phyloP scores from a whole-genome alignment of 2,329 filamentous ascomycete species.

The Penicillium expansum region DNA sequence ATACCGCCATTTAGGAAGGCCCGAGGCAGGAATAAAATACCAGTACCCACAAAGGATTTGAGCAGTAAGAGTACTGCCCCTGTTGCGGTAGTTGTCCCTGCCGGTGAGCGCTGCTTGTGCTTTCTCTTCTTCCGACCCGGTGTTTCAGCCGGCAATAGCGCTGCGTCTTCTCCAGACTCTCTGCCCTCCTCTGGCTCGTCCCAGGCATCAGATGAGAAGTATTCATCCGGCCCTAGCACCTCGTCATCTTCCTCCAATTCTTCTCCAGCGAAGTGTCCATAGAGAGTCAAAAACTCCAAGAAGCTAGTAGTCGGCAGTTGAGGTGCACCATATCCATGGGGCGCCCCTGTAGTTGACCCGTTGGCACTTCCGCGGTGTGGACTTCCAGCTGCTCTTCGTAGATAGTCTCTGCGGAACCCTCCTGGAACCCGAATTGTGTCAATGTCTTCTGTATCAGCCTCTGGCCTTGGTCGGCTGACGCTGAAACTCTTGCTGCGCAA shows the following conservation, averaged over 20 bases:
- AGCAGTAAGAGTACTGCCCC: constrained; percentile 81
- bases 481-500: constrained; percentile 87
- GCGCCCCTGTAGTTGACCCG: constrained; percentile 38
- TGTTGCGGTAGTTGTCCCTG: constrained; percentile 72
- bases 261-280: constrained; percentile 96
- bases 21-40: constrained; percentile 86
- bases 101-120: constrained; percentile 70
- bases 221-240: constrained; percentile 79
- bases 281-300: constrained; percentile 90
- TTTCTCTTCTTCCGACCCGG: constrained; percentile 70
- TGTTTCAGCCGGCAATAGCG: constrained; percentile 67
- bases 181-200: constrained; percentile 57
- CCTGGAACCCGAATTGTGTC: constrained; percentile 89
- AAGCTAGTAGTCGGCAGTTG: constrained; percentile 86
- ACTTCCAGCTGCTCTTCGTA: constrained; percentile 71
- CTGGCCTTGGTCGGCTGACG: constrained; percentile 70
- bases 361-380: constrained; percentile 50
- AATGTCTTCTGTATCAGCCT: constrained; percentile 79
- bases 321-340: constrained; percentile 42
- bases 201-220: constrained; percentile 77
- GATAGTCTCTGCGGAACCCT: constrained; percentile 86
- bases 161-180: constrained; percentile 84
- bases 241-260: constrained; percentile 96
- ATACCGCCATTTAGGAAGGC: constrained; percentile 96
- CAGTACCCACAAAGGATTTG: constrained; percentile 97